Evolutionary conservation across 371 early-diverging fungal genomes (phyloP).

Genomic region (Umbelopsis sp.): DNA sequence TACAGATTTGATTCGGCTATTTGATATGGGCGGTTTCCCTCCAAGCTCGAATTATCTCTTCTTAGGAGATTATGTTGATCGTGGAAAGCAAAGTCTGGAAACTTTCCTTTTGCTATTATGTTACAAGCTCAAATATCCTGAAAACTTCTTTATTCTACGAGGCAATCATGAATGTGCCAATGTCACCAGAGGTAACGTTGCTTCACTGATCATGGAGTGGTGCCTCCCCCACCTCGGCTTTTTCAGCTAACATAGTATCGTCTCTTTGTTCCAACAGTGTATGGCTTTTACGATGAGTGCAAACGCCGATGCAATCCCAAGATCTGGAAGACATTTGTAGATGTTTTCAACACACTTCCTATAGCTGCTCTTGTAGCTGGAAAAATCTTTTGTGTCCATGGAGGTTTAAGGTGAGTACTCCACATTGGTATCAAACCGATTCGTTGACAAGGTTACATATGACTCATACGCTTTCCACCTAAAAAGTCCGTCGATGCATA

Average conservation of each 20-base stretch:
- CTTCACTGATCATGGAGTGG: no score
- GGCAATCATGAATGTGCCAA: slow-evolving; percentile 99
- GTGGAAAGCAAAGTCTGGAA: slow-evolving; percentile 97
- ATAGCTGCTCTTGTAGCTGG: slow-evolving; percentile 96
- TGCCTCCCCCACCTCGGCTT: no score
- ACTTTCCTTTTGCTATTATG: slow-evolving; percentile 93
- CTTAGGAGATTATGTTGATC: slow-evolving; percentile 99
- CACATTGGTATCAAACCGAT: neutral
- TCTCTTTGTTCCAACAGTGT: slow-evolving; percentile 58
- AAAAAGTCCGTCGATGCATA: slow-evolving; percentile 69
- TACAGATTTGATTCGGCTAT: slow-evolving; percentile 86
- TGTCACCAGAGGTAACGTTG: slow-evolving; percentile 82
- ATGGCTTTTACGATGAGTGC: slow-evolving; percentile 99
- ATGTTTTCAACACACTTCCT: slow-evolving; percentile 98
- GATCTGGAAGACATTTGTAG: slow-evolving; percentile 98
- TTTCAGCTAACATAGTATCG: neutral
- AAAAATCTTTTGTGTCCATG: slow-evolving; percentile 98
- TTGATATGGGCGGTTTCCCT: slow-evolving; percentile 93
- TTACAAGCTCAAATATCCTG: slow-evolving; percentile 97
- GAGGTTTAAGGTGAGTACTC: slow-evolving; percentile 78
- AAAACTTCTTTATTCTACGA: slow-evolving; percentile 96
- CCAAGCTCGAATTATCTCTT: slow-evolving; percentile 92
- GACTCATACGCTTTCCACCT: neutral
- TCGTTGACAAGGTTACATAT: neutral
- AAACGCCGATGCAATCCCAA: slow-evolving; percentile 94